A percentile compares a stretch with the other conserved stretches of the same genome.
Evolutionary conservation across 2,329 filamentous ascomycete species (phyloP).

Genomic region (Ascochyta lentis): DNA sequence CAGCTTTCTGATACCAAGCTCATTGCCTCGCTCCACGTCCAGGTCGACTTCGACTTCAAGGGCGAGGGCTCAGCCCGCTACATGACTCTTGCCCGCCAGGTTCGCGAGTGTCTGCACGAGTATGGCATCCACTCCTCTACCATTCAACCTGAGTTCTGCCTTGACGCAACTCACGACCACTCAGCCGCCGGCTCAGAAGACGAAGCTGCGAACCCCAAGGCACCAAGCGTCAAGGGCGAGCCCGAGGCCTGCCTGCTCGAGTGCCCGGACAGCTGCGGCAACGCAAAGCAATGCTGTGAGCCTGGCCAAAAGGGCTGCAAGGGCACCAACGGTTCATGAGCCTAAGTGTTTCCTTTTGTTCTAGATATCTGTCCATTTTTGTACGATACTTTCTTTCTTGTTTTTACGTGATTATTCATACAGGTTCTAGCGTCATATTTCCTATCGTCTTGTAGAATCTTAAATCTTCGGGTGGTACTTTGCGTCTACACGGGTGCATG

Average conservation of each 20-base stretch:
- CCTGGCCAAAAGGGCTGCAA: constrained; percentile 39
- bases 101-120: constrained; percentile 87
- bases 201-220: constrained; percentile 43
- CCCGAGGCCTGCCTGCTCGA: constrained; percentile 51
- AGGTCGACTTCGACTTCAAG: constrained; percentile 88
- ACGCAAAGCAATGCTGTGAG: constrained; percentile 52
- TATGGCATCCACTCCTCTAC: constrained; percentile 97
- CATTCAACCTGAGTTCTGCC: constrained; percentile 86
- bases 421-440: constrained; percentile 1
- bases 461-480: not conserved
- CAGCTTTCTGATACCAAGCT: constrained; percentile 95
- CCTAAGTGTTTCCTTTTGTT: constrained; percentile 6
- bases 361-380: constrained; percentile 2
- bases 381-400: constrained; percentile 17
- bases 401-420: constrained; percentile 1
- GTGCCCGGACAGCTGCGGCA: constrained; percentile 53
- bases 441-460: constrained; percentile 5
- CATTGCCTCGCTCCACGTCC: constrained; percentile 90
- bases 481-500: not conserved
- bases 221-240: constrained; percentile 45
- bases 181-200: constrained; percentile 42
- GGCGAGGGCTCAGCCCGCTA: constrained; percentile 79
- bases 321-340: constrained; percentile 25
- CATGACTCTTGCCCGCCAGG: constrained; percentile 85
- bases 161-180: constrained; percentile 54